Base-by-base conservation (phyloP, 176 grass and related monocot species). In the Dendrocalamus sinicus region DNA sequence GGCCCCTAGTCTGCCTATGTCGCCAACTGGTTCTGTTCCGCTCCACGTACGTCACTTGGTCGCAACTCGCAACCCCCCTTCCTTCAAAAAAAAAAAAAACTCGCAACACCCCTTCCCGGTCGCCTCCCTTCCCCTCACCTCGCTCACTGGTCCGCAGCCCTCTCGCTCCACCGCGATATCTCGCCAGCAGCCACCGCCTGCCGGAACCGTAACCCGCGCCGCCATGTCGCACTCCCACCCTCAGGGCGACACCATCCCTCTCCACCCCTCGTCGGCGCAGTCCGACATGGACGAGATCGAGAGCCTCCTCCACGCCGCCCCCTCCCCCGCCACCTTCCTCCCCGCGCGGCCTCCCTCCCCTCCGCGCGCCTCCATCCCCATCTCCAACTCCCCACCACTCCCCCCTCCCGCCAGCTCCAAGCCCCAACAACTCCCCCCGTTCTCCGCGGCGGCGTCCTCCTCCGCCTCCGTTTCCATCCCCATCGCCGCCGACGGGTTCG, bases 231-330 rank as follows among this genome's bases (percentile, higher is more conserved):
- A 92, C 84, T 73, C 79, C 78, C 84, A 96, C 61, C 30, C 30
- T 32, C 30, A 32, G 30, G 86, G 92, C 46, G 97, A 99, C 90
- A 99, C 97, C 23, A 86, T 94, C 82, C 97, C 94, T 66, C 97
- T 99, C 61, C 92, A 99, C 73, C 92, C 92, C 12, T 96, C 97
- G 68, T 96, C 97, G 54, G 89, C 89, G 81, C 97, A 93, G 89
- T 99, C 97, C 71, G 97, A 99, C 87, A 99, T 99, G 85, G 97
- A 99, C 79, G 97, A 99, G 92, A 96, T 99, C 92, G 96, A 99
- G 78, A 92, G 89, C 65, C 97, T 99, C 82, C 92, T 99, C 84
- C 86, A 91, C 87, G 88, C 85, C 60, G 81, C 89, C 79, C 84
- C 90, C 14, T 90, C 30, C 2, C 30, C 96, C 78, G 88, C 88